A percentile compares a stretch with the other conserved stretches of the same genome.
Conservation (phyloP, 768 basidiomycete genomes). For the Amyloporia xantha region DNA sequence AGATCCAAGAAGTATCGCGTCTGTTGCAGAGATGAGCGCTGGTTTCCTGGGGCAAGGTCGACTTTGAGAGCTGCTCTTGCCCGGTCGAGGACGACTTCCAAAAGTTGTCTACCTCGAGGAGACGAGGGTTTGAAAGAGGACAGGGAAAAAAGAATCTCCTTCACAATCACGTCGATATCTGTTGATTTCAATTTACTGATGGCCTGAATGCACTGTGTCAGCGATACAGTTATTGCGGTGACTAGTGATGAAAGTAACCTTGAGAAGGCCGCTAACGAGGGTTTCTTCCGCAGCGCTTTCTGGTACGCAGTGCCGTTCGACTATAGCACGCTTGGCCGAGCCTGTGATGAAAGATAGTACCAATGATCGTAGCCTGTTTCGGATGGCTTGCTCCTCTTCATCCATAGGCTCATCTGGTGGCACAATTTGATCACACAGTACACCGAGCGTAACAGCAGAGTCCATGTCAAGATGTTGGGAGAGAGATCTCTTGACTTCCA, state of each 20-base stretch:
- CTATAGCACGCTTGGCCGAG: conserved; percentile 42
- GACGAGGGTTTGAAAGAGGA: conserved; percentile 35
- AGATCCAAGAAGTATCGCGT: conserved; percentile 42
- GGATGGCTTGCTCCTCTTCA: conserved; percentile 51
- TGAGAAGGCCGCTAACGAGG: conserved; percentile 41
- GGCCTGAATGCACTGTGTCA: conserved; percentile 32
- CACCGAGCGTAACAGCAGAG: conserved; percentile 50
- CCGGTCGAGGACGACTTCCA: conserved; percentile 33
- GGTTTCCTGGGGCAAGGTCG: conserved; percentile 21
- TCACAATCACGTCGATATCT: conserved; percentile 43
- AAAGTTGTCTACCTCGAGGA: conserved; percentile 32
- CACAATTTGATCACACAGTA: conserved; percentile 62
- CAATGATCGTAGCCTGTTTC: conserved; percentile 49
- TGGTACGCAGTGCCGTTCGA: conserved; percentile 36
- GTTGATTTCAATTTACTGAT: conserved; percentile 35
- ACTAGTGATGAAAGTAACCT: conserved; percentile 43
- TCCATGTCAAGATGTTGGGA: conserved; percentile 60
- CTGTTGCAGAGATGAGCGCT: conserved; percentile 28
- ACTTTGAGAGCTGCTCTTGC: conserved; percentile 28
- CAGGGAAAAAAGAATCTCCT: conserved; percentile 46
- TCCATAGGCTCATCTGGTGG: conserved; percentile 45
- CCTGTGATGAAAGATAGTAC: conserved; percentile 54
- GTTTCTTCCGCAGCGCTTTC: conserved; percentile 41
- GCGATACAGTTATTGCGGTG: too few relatives aligned
- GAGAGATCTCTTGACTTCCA: conserved; percentile 52